phyloP scores from a whole-genome alignment of 495 filamentous ascomycete species.

The Penicillium pancosmium region DNA sequence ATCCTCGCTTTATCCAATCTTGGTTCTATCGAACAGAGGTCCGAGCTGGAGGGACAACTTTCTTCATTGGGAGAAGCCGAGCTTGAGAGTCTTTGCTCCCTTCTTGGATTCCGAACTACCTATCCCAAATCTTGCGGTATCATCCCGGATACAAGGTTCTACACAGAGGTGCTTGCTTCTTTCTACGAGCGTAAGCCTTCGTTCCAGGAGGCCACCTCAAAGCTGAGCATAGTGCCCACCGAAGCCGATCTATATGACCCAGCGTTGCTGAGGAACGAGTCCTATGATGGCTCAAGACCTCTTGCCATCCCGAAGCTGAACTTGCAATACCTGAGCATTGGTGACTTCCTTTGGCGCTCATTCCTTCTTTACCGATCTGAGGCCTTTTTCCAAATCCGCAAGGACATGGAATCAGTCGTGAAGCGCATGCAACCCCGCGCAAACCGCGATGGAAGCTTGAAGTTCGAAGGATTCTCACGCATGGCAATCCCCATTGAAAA shows the following conservation, averaged over 20 bases:
- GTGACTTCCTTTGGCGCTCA: constrained; percentile 94
- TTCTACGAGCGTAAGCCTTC: constrained; percentile 76
- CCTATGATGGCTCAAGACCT: constrained; percentile 85
- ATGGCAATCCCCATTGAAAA: constrained; percentile 89
- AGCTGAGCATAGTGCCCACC: constrained; percentile 77
- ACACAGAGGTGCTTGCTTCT: constrained; percentile 76
- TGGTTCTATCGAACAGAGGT: constrained; percentile 76
- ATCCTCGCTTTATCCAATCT: constrained; percentile 92
- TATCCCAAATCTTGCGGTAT: constrained; percentile 76
- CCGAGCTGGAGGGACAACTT: constrained; percentile 79
- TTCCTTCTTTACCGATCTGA: constrained; percentile 88
- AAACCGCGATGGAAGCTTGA: constrained; percentile 61
- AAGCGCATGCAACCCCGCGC: constrained; percentile 76
- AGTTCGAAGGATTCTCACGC: constrained; percentile 83
- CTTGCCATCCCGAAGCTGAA: constrained; percentile 94
- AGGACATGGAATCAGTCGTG: constrained; percentile 81
- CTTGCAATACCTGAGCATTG: constrained; percentile 91
- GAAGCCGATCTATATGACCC: constrained; percentile 83
- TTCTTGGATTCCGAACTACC: constrained; percentile 74
- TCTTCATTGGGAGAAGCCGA: constrained; percentile 72
- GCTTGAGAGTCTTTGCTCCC: constrained; percentile 64
- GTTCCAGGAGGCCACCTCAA: constrained; percentile 77
- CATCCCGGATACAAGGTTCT: constrained; percentile 63
- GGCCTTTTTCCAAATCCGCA: constrained; percentile 91
- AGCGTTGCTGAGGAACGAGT: constrained; percentile 80